Evolutionary conservation across 1,139 yeast genomes (phyloP).

Genomic region (Pichia sp.): DNA sequence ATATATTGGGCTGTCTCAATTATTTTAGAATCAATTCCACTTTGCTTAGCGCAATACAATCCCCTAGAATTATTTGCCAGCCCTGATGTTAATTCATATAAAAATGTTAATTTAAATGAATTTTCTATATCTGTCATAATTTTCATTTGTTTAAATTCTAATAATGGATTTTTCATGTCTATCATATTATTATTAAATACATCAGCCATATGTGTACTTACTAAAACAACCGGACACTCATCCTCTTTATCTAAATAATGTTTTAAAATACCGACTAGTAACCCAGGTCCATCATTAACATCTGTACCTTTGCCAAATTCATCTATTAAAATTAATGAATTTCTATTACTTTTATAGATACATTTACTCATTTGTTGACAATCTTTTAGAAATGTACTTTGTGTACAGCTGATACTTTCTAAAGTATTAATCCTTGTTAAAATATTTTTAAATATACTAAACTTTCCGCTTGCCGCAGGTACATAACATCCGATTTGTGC

Average conservation of each 20-base stretch:
- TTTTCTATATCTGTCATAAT: slow-evolving; percentile 1
- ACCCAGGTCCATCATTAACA: slow-evolving; percentile 39
- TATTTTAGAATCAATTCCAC: slow-evolving; percentile 31
- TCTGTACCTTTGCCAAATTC: slow-evolving; percentile 51
- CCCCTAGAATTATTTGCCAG: slow-evolving; percentile 34
- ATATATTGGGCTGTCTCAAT: slow-evolving; percentile 28
- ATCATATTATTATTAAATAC: slow-evolving; percentile 28
- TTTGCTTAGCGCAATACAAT: slow-evolving; percentile 34
- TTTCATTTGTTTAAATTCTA: slow-evolving; percentile 13
- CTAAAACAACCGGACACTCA: slow-evolving; percentile 31
- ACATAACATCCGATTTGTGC: slow-evolving; percentile 46
- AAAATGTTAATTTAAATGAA: slow-evolving; percentile 28
- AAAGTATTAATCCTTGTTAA: slow-evolving; percentile 28
- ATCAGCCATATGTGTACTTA: slow-evolving; percentile 43
- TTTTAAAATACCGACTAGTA: slow-evolving; percentile 36
- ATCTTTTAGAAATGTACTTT: slow-evolving; percentile 44
- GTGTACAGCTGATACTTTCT: slow-evolving; percentile 37
- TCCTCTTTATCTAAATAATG: slow-evolving; percentile 16
- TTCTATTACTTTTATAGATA: slow-evolving; percentile 25
- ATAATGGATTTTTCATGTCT: background rate
- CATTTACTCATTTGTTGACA: slow-evolving; percentile 36
- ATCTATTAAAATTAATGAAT: slow-evolving; percentile 39
- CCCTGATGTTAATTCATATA: slow-evolving; percentile 32
- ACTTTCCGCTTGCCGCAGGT: slow-evolving; percentile 38
- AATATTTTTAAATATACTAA: slow-evolving; percentile 40